These are phyloP conservation scores for Cardiospermum halicacabum DNA, from an alignment of 345 rosid genomes.

Conservation along the genomic window DNA sequence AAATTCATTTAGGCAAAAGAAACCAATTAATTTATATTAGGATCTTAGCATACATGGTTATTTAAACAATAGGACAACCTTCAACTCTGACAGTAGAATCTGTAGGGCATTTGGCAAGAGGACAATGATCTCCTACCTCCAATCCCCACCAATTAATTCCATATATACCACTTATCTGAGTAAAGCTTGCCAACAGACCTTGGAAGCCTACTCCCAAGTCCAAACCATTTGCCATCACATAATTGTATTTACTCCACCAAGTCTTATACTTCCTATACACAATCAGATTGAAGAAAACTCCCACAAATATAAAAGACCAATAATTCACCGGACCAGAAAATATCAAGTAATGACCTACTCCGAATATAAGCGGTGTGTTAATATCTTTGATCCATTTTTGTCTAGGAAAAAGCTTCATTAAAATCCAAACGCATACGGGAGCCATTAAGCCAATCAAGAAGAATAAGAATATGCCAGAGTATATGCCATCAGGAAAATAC, in stretches of 20 bases:
- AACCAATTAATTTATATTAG: too few species aligned
- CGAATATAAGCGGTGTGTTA: background rate
- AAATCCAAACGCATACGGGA: too few species aligned
- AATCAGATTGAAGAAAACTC: too few species aligned
- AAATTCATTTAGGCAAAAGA: too few species aligned
- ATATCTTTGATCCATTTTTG: background rate
- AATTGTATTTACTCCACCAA: background rate
- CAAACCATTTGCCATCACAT: background rate
- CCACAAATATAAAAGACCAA: too few species aligned
- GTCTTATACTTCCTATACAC: too few species aligned
- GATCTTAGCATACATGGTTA: background rate
- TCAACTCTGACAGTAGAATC: background rate
- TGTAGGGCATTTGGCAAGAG: background rate
- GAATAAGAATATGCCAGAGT: too few species aligned
- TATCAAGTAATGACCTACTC: background rate
- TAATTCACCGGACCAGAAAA: background rate
- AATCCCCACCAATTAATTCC: background rate
- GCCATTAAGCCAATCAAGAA: too few species aligned
- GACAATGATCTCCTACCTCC: background rate
- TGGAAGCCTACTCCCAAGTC: constrained; percentile 6
- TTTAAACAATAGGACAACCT: background rate
- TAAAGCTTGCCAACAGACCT: background rate
- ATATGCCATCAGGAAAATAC: background rate
- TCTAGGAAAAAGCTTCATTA: too few species aligned
- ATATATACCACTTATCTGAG: background rate